Conservation (phyloP, 305 asterid genomes). For the Fraxinus platypoda region DNA sequence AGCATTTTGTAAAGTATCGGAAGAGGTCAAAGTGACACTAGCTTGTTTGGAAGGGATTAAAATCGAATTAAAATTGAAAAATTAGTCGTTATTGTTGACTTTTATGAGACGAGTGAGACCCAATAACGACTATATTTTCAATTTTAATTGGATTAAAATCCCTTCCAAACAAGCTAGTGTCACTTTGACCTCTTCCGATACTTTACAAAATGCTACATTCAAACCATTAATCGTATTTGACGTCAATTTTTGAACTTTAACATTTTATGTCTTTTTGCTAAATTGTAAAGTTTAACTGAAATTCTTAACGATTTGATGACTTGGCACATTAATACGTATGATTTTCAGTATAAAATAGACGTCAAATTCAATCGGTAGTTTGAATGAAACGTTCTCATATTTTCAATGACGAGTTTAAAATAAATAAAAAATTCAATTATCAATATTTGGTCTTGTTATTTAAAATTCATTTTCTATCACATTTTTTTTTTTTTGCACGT, state of each 20-base stretch:
- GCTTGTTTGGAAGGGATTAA: no score
- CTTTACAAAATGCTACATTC: background rate
- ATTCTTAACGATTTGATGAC: background rate
- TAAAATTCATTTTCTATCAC: no score
- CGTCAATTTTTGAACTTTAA: background rate
- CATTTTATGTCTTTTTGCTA: background rate
- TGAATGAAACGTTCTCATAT: background rate
- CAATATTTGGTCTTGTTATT: background rate
- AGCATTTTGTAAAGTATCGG: no score
- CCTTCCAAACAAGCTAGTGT: no score
- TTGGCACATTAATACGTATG: background rate
- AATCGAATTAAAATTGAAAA: no score
- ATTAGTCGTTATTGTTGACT: no score
- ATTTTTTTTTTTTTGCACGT: background rate
- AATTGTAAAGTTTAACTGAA: background rate
- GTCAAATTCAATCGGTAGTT: background rate
- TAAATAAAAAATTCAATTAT: background rate
- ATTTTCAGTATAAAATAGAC: background rate
- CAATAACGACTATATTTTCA: no score
- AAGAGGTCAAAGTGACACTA: no score
- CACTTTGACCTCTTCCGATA: background rate
- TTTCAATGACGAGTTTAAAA: background rate
- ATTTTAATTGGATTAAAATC: no score
- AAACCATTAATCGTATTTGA: background rate
- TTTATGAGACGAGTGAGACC: no score